Evolutionary conservation across 371 early-diverging fungal genomes (phyloP).

Genomic region (Mortierella sp.): DNA sequence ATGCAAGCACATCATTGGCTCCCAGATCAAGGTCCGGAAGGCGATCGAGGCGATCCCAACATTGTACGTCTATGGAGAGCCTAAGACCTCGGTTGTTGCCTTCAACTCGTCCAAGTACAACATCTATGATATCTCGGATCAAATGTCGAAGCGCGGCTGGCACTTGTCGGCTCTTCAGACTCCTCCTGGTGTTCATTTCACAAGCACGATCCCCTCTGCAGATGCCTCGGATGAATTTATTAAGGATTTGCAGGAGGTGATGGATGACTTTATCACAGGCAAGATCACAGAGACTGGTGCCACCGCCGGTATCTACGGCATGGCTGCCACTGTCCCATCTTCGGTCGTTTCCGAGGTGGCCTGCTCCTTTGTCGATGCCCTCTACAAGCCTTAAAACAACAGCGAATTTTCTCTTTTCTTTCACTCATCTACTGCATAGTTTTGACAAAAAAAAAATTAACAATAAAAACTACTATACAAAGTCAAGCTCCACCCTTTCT

Average conservation of each 20-base stretch:
- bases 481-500: too few relatives aligned
- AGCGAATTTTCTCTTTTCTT: background rate
- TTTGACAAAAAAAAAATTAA: too few relatives aligned
- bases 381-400: slow-evolving; percentile 77
- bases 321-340: slow-evolving; percentile 86
- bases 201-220: slow-evolving; percentile 86
- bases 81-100: slow-evolving; percentile 86
- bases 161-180: slow-evolving; percentile 89
- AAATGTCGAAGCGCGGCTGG: slow-evolving; percentile 82
- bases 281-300: slow-evolving; percentile 77
- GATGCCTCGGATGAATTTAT: slow-evolving; percentile 79
- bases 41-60: slow-evolving; percentile 66
- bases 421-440: background rate
- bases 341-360: slow-evolving; percentile 88
- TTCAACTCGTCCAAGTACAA: slow-evolving; percentile 78
- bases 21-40: slow-evolving; percentile 75
- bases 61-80: slow-evolving; percentile 87
- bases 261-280: slow-evolving; percentile 71
- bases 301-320: slow-evolving; percentile 91
- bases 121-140: slow-evolving; percentile 88
- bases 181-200: slow-evolving; percentile 91
- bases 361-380: slow-evolving; percentile 84
- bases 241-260: slow-evolving; percentile 81
- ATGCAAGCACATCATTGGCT: slow-evolving; percentile 82
- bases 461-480: too few relatives aligned